phyloP scores from a whole-genome alignment of 352 stramenopile species.

The Phytophthora hybrid region DNA sequence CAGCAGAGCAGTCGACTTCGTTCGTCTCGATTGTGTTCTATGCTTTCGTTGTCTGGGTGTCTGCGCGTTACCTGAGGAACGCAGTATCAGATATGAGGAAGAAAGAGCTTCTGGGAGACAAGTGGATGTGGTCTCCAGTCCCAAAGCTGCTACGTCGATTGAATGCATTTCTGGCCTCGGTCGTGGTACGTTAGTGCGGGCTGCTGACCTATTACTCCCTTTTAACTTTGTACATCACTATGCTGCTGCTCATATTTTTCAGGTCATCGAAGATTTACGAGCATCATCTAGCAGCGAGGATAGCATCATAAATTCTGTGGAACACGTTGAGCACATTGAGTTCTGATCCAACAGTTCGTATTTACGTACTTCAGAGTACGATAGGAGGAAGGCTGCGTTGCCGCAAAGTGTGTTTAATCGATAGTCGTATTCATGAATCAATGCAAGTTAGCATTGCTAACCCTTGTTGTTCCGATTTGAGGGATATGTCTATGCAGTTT shows the following conservation, averaged over 20 bases:
- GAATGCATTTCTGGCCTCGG: constrained; percentile 43
- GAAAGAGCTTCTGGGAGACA: constrained; percentile 22
- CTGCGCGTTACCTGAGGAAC: constrained; percentile 44
- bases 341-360: constrained; percentile 21
- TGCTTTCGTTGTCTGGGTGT: constrained; percentile 33
- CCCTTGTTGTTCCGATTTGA: background rate
- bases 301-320: background rate
- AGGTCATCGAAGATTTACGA: constrained; percentile 56
- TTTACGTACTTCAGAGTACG: constrained; percentile 26
- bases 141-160: constrained; percentile 37
- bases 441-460: constrained; percentile 11
- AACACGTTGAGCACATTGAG: constrained; percentile 36
- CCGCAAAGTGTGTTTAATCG: constrained; percentile 29
- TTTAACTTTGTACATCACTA: constrained; percentile 4
- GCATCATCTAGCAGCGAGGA: constrained; percentile 6
- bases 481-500: constrained; percentile 25
- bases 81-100: constrained; percentile 22
- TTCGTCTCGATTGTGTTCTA: constrained; percentile 49
- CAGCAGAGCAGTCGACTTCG: constrained; percentile 7
- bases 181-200: constrained; percentile 44
- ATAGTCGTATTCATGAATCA: constrained; percentile 27
- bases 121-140: constrained; percentile 48
- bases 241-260: background rate
- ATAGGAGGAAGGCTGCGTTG: constrained; percentile 8
- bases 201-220: background rate